Percentiles rank a stretch among this genome's conserved stretches.
phyloP scores from a whole-genome alignment of 2,329 filamentous ascomycete genomes.

The Trichoderma oligosporum region DNA sequence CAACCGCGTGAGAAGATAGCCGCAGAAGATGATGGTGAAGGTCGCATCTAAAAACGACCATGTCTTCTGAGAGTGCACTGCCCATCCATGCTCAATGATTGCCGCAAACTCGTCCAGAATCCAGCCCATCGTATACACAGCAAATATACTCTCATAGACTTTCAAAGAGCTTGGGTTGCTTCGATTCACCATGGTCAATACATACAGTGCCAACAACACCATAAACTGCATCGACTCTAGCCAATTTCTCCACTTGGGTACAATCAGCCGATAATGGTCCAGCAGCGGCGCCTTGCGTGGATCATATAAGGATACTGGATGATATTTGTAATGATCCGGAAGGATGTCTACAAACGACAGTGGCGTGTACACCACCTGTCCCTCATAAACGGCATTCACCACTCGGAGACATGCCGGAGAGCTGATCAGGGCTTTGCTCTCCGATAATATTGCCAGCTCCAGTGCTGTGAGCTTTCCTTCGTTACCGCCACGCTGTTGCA shows the following conservation, averaged over 20 bases:
- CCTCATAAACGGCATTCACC: constrained; percentile 66
- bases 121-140: constrained; percentile 64
- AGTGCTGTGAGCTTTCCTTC: constrained; percentile 62
- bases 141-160: constrained; percentile 56
- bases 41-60: constrained; percentile 73
- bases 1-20: constrained; percentile 59
- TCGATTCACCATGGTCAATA: constrained; percentile 60
- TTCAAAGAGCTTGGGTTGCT: constrained; percentile 42
- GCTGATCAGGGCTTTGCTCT: constrained; percentile 64
- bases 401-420: constrained; percentile 66
- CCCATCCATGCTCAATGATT: constrained; percentile 62
- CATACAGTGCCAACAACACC: constrained; percentile 59
- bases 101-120: constrained; percentile 62
- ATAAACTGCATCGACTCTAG: constrained; percentile 64
- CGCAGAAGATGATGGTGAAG: constrained; percentile 59
- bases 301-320: constrained; percentile 66
- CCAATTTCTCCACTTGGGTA: constrained; percentile 62
- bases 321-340: constrained; percentile 69
- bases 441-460: constrained; percentile 68
- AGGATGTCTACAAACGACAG: constrained; percentile 68
- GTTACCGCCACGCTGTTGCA: constrained; percentile 38
- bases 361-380: constrained; percentile 66
- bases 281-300: constrained; percentile 61
- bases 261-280: constrained; percentile 69
- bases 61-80: constrained; percentile 69